These are phyloP conservation scores for Ophiostoma novo-ulmi DNA, from an alignment of 2,329 filamentous ascomycete genomes.

Conservation along the genomic window DNA sequence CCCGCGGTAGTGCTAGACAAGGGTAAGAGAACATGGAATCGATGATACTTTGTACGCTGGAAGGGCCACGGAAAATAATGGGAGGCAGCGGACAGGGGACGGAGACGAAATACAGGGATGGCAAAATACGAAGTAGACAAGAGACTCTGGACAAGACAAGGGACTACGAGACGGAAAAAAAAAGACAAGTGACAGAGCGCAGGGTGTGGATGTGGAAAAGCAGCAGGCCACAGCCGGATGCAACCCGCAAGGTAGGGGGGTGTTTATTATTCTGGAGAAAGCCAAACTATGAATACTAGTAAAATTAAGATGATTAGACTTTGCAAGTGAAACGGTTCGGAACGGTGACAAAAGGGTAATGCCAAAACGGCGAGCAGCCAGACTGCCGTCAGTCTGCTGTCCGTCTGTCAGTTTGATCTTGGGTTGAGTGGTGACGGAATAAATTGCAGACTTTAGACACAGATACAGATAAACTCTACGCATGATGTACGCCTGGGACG, in stretches of 20 bases:
- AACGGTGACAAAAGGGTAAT: background rate
- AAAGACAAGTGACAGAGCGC: slow-evolving; percentile 2
- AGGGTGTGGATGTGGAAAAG: background rate
- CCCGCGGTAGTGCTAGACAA: background rate
- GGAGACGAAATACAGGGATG: background rate
- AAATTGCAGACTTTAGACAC: background rate
- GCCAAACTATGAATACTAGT: background rate
- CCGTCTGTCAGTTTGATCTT: background rate
- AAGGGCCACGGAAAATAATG: background rate
- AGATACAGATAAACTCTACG: background rate
- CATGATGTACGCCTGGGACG: background rate
- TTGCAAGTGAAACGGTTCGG: background rate
- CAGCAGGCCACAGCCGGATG: slow-evolving; percentile 9
- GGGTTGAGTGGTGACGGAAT: no score
- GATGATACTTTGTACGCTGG: background rate
- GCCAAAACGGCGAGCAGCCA: background rate
- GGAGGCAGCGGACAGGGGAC: background rate
- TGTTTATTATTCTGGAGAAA: background rate
- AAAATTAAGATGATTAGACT: background rate
- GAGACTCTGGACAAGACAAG: no score
- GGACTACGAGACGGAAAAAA: background rate
- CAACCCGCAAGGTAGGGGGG: slow-evolving; percentile 8
- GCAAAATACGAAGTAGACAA: background rate
- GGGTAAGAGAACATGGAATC: background rate
- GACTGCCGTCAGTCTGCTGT: no score